Conservation (phyloP, 257 asterid species). For the Solanum infundibuliforme region DNA sequence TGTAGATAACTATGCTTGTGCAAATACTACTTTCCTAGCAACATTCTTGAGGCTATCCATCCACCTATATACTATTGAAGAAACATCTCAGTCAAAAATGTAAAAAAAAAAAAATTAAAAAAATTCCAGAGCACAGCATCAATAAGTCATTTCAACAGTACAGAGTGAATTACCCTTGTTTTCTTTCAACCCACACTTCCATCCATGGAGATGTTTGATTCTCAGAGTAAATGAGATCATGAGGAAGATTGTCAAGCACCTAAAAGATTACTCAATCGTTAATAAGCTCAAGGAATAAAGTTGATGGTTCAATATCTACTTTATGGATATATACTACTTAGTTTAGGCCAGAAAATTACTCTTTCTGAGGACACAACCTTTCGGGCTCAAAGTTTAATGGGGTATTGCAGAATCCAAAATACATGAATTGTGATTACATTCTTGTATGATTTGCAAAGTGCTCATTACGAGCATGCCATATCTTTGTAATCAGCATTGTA, state of each 20-base stretch:
- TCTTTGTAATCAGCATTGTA: not conserved
- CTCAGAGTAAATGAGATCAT: conserved; percentile 78
- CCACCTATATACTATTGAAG: not conserved
- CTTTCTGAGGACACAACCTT: not conserved
- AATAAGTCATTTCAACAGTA: not conserved
- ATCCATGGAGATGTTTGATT: conserved; percentile 81
- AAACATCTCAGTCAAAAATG: not conserved
- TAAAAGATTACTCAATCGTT: conserved; percentile 12
- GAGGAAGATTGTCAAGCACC: conserved; percentile 99
- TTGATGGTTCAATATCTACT: not conserved
- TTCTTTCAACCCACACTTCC: conserved; percentile 93
- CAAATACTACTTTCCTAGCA: not conserved
- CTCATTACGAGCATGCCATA: not conserved
- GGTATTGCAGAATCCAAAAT: not conserved
- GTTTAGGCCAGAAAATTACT: not conserved
- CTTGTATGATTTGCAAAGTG: not conserved
- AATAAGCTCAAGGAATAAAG: not conserved
- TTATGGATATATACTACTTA: not conserved
- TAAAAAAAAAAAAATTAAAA: not conserved
- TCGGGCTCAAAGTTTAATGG: not conserved
- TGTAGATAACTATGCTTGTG: not conserved
- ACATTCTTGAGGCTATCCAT: not conserved
- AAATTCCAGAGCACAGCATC: not conserved
- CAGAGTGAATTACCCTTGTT: conserved; percentile 5
- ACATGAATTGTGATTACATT: not conserved